phyloP scores from a whole-genome alignment of 1,284 basidiomycete genomes.

The Anthracocystis setariae region DNA sequence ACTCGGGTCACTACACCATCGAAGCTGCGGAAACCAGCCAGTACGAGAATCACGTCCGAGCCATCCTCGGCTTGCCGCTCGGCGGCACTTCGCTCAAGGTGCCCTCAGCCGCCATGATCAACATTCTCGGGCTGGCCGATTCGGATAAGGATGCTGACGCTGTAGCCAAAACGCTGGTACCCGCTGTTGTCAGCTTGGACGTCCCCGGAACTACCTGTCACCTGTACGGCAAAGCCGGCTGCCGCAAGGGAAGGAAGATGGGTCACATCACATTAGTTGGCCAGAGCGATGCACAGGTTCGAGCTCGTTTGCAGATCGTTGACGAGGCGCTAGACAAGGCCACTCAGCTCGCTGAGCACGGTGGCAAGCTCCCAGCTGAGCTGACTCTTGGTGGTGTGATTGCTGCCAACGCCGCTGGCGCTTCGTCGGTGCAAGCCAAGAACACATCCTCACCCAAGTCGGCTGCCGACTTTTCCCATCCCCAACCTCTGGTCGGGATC shows the following conservation, averaged over 20 bases:
- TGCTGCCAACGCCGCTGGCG: slow-evolving; percentile 17
- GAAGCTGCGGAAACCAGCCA: slow-evolving; percentile 96
- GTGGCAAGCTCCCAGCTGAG: slow-evolving; percentile 34
- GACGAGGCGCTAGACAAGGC: slow-evolving; percentile 61
- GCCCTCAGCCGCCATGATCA: slow-evolving; percentile 90
- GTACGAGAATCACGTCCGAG: slow-evolving; percentile 96
- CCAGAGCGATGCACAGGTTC: slow-evolving; percentile 80
- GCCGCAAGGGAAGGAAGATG: slow-evolving; percentile 93
- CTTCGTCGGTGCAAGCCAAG: slow-evolving; percentile 8
- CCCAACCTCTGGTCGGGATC: slow-evolving; percentile 85
- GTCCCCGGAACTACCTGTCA: slow-evolving; percentile 85
- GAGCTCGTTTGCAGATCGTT: slow-evolving; percentile 69
- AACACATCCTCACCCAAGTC: slow-evolving; percentile 68
- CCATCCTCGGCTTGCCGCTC: slow-evolving; percentile 89
- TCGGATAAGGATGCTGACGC: slow-evolving; percentile 60
- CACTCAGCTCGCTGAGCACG: slow-evolving; percentile 50
- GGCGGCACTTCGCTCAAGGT: slow-evolving; percentile 90
- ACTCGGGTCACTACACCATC: slow-evolving; percentile 99
- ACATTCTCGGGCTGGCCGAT: slow-evolving; percentile 75
- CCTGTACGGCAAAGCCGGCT: slow-evolving; percentile 91
- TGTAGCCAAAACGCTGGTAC: slow-evolving; percentile 62
- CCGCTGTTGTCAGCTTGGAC: slow-evolving; percentile 63
- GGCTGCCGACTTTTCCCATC: slow-evolving; percentile 69
- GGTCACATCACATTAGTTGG: slow-evolving; percentile 94
- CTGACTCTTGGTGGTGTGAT: slow-evolving; percentile 52